Percentiles rank a stretch among this genome's conserved stretches.
Evolutionary conservation across 345 rosid species (phyloP).

Genomic region (Rhodomyrtus tomentosa): DNA sequence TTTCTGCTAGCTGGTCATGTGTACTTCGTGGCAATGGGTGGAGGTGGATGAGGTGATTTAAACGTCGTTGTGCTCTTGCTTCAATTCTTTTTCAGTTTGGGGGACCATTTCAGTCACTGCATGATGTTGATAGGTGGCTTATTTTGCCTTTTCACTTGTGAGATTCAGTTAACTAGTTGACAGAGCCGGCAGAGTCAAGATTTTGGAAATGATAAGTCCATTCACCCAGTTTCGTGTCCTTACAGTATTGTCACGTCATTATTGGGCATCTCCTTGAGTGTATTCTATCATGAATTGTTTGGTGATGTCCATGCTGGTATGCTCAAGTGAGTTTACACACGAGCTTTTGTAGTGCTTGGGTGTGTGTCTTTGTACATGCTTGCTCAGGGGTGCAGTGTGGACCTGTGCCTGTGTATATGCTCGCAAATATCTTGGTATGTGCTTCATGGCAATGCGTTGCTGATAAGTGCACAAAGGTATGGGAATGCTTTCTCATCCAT

Average conservation of each 20-base stretch:
- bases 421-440: neutral
- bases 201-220: neutral
- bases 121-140: neutral
- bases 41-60: neutral
- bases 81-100: neutral
- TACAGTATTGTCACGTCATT: neutral
- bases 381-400: neutral
- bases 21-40: neutral
- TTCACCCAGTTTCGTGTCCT: neutral
- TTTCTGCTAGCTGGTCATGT: neutral
- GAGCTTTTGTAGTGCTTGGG: neutral
- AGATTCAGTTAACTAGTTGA: neutral
- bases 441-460: neutral
- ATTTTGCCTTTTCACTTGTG: neutral
- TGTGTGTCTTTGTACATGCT: neutral
- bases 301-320: neutral
- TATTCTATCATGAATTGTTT: neutral
- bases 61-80: neutral
- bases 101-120: neutral
- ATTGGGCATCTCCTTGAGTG: neutral
- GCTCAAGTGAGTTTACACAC: neutral
- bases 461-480: neutral
- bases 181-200: too few species aligned
- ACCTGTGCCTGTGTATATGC: neutral
- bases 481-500: neutral